Percentiles rank a stretch among this genome's conserved stretches.
Evolutionary conservation across 352 stramenopile genomes (phyloP).

Genomic region (Heterotrichella gracilis): DNA sequence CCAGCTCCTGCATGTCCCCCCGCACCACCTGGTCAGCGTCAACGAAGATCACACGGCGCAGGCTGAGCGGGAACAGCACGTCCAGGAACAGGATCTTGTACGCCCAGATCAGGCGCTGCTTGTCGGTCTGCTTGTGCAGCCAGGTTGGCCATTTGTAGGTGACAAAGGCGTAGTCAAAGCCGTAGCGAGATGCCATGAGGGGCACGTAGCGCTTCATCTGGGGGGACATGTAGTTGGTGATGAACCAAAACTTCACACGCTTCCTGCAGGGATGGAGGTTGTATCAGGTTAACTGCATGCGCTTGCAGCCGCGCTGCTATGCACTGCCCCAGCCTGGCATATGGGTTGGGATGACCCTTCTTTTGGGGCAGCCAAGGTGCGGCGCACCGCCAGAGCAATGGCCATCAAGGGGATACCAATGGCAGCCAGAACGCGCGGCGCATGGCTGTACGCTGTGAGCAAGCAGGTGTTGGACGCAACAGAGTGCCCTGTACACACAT

Average conservation of each 20-base stretch:
- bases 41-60: conserved; percentile 92
- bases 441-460: no score
- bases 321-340: no score
- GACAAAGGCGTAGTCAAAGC: conserved; percentile 89
- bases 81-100: conserved; percentile 99
- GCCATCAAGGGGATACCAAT: no score
- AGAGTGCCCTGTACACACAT: no score
- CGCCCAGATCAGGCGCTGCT: conserved; percentile 98
- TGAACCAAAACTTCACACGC: conserved; percentile 94
- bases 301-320: no score
- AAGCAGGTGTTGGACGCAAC: no score
- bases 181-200: conserved; percentile 48
- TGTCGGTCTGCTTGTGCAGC: conserved; percentile 81
- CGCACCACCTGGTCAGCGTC: conserved; percentile 93
- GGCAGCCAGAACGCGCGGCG: no score
- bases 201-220: conserved; percentile 69
- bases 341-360: no score
- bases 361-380: no score
- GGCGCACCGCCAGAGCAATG: no score
- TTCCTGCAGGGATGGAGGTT: no score
- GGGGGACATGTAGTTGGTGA: conserved; percentile 92
- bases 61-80: conserved; percentile 83
- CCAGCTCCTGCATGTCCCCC: conserved; percentile 84
- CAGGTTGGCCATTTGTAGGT: conserved; percentile 99
- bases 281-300: no score